Evolutionary conservation across 1,284 basidiomycete species (phyloP).

Genomic region (Trametes hirsuta): DNA sequence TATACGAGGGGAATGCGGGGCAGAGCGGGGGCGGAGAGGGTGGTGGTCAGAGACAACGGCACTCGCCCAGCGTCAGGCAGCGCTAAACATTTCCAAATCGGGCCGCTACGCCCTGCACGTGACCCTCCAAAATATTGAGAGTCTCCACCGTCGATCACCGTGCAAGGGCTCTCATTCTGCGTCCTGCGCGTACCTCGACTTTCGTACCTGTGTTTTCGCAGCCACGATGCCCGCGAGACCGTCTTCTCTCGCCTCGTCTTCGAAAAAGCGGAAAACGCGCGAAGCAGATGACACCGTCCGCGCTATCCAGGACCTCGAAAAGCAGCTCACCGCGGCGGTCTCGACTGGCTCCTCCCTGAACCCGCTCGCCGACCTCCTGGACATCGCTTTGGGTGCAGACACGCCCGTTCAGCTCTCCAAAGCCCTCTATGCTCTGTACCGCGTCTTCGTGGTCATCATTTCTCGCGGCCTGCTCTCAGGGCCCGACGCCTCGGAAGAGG

Average conservation of each 20-base stretch:
- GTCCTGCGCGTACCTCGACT: not conserved
- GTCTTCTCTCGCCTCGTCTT: conserved; percentile 54
- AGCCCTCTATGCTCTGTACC: conserved; percentile 81
- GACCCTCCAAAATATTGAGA: conserved; percentile 6
- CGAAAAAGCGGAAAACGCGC: conserved; percentile 55
- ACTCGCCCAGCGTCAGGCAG: conserved; percentile 5
- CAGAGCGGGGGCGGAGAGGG: not conserved
- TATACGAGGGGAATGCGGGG: not conserved
- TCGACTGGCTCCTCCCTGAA: conserved; percentile 71
- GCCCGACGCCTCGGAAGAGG: conserved; percentile 44
- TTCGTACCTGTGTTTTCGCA: not conserved
- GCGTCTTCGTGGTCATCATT: conserved; percentile 75
- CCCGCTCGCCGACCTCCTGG: conserved; percentile 75
- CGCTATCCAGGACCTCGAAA: conserved; percentile 53
- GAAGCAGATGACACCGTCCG: conserved; percentile 34
- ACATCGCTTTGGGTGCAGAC: conserved; percentile 48
- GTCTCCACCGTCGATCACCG: not conserved
- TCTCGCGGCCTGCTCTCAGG: conserved; percentile 56
- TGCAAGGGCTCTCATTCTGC: not conserved
- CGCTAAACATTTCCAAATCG: conserved; percentile 13
- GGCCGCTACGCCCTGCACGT: conserved; percentile 11
- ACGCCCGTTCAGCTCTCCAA: conserved; percentile 68
- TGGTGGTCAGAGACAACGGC: conserved; percentile 22
- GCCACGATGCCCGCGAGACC: conserved; percentile 24
- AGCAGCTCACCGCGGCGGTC: conserved; percentile 51